These are phyloP conservation scores for Chytriomyces hyalinus DNA, from an alignment of 192 early-diverging fungal genomes.

Conservation along the genomic window DNA sequence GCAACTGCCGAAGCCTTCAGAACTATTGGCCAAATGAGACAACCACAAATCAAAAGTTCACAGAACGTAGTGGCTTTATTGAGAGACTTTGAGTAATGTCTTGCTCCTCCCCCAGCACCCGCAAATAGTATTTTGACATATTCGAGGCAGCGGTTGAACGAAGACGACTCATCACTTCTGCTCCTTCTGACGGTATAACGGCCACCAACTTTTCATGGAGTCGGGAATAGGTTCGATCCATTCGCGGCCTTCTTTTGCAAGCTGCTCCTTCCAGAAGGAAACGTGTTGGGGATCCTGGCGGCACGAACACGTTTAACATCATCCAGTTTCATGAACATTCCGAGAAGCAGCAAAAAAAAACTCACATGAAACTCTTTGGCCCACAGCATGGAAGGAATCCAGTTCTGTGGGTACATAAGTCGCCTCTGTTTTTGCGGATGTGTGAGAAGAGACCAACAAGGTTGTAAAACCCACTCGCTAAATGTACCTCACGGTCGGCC, in stretches of 20 bases:
- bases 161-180: neutral
- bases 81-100: no score
- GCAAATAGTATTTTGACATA: no score
- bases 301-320: neutral
- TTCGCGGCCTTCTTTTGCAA: slow-evolving; percentile 56
- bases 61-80: no score
- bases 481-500: slow-evolving; percentile 47
- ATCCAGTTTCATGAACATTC: neutral
- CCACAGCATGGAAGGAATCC: slow-evolving; percentile 68
- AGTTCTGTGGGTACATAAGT: slow-evolving; percentile 53
- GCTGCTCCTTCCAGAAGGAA: slow-evolving; percentile 56
- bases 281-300: slow-evolving; percentile 51
- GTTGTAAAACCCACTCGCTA: slow-evolving; percentile 10
- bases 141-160: no score
- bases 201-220: slow-evolving; percentile 47
- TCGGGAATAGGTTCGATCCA: slow-evolving; percentile 64
- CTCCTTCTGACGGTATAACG: slow-evolving; percentile 28
- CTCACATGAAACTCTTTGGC: slow-evolving; percentile 59
- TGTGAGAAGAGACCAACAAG: neutral
- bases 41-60: no score
- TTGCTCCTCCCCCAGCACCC: no score
- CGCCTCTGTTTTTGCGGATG: slow-evolving; percentile 37
- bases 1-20: no score
- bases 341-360: slow-evolving; percentile 7
- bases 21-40: no score